Conservation (phyloP, 2,329 filamentous ascomycete genomes). For the Ophiosphaerella korrae region DNA sequence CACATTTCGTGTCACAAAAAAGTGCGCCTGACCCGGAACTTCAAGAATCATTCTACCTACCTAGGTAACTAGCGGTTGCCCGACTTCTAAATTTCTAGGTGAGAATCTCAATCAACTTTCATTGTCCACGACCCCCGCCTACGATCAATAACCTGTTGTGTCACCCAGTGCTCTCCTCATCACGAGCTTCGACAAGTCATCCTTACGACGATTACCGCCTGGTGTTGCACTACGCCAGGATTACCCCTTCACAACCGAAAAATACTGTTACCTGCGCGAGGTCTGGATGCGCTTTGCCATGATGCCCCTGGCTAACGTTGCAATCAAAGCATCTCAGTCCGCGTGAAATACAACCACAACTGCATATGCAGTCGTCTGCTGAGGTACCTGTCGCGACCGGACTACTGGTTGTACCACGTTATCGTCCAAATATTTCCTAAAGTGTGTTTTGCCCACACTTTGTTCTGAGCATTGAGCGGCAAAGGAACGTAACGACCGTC, state of each 20-base stretch:
- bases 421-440: constrained; percentile 15
- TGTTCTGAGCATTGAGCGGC: neutral
- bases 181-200: constrained; percentile 23
- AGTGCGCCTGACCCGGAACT: neutral
- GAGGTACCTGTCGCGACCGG: constrained; percentile 23
- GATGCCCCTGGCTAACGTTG: constrained; percentile 24
- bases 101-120: neutral
- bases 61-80: neutral
- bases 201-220: constrained; percentile 25
- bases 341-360: constrained; percentile 25
- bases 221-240: constrained; percentile 22
- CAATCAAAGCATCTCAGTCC: constrained; percentile 23
- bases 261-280: constrained; percentile 19
- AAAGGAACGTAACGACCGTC: constrained; percentile 3
- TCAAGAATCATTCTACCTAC: neutral
- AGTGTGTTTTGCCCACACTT: constrained; percentile 11
- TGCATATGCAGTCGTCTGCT: constrained; percentile 21
- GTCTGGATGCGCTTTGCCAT: constrained; percentile 19
- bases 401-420: constrained; percentile 30
- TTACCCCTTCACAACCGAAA: constrained; percentile 23
- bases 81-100: neutral
- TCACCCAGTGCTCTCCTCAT: constrained; percentile 25
- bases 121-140: neutral
- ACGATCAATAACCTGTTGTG: constrained; percentile 24
- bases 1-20: neutral